A percentile compares a stretch with the other conserved stretches of the same genome.
Conservation (phyloP, 768 basidiomycete species). For the Sarcodon aspratus region DNA sequence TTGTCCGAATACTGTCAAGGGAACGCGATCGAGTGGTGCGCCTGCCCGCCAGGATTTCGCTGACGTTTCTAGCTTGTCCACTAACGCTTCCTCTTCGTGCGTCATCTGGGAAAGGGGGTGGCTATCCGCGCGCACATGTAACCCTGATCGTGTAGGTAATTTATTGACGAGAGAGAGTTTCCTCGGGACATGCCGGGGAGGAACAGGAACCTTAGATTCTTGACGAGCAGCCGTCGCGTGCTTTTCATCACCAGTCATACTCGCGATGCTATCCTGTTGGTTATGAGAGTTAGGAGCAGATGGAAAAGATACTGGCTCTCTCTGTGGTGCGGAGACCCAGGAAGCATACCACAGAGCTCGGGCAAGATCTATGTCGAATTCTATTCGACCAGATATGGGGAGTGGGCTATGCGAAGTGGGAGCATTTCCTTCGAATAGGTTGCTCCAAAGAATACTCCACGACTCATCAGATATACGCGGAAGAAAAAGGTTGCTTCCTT, state of each 20-base stretch:
- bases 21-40: constrained; percentile 33
- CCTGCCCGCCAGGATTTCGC: constrained; percentile 60
- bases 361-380: constrained; percentile 75
- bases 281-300: constrained; percentile 23
- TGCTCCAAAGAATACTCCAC: constrained; percentile 64
- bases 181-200: constrained; percentile 42
- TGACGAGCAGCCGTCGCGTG: constrained; percentile 18
- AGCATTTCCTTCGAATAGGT: constrained; percentile 36
- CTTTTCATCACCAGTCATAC: constrained; percentile 30
- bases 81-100: constrained; percentile 48
- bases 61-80: constrained; percentile 37
- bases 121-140: constrained; percentile 10
- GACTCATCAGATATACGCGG: constrained; percentile 72
- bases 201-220: constrained; percentile 16
- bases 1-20: constrained; percentile 37
- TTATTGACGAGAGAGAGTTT: constrained; percentile 43
- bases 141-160: constrained; percentile 21
- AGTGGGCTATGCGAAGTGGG: constrained; percentile 23
- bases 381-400: constrained; percentile 68
- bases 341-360: constrained; percentile 71
- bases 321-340: constrained; percentile 44
- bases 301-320: constrained; percentile 30
- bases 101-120: constrained; percentile 35
- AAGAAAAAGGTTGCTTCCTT: constrained; percentile 41
- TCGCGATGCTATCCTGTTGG: constrained; percentile 42